Base-by-base conservation (phyloP, 768 basidiomycete genomes). In the Lactarius deliciosus region DNA sequence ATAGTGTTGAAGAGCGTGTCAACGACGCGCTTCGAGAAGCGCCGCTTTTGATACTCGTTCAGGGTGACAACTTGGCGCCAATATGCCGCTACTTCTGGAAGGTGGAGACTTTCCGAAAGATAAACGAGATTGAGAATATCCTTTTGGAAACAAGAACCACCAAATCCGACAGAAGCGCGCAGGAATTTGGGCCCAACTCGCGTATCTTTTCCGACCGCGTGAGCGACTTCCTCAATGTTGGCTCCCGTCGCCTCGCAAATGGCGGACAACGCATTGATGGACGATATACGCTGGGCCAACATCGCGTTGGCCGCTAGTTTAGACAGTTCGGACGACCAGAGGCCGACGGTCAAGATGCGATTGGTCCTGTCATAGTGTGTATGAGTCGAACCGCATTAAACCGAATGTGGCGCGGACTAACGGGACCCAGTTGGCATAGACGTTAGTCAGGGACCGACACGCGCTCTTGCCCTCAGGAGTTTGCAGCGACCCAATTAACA, bases 281-380 rank as follows among this genome's bases (percentile, higher is more conserved):
- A 97, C 10, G 96, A 98, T 77, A 99, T 99, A 68, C 97, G 92
- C 77, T 99, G 97, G 9, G 97, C 97, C 67, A 99, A 89, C 94
- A 99, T 96, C 65, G 97, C 97, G 76, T 99, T 99, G 63, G 97
- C 97, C 11, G 97, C 97, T 68, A 99, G 87, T 82, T 99, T 99
- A 70, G 96, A 92, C 32, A 99, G 86, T 78, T 99, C 97, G 2
- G 96, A 98, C 2, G 94, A 96, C 97, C 97, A 99, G 34, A 99
- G 84, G 70, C 97, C 96, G 72, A 98, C 97, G 22, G 91, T 93
- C 60, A 99, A 82, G 76, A 98, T 92, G 57, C 85, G 84, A 4
- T 94, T 86, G 67, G 77, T 80, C 32, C 91, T 93, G 69, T 57
- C 18, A 40, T 50, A 60, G 54, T n/a, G 53, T 22, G 45, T 57